Conservation (phyloP, 768 basidiomycete genomes). For the Pleurotus ostreatus region DNA sequence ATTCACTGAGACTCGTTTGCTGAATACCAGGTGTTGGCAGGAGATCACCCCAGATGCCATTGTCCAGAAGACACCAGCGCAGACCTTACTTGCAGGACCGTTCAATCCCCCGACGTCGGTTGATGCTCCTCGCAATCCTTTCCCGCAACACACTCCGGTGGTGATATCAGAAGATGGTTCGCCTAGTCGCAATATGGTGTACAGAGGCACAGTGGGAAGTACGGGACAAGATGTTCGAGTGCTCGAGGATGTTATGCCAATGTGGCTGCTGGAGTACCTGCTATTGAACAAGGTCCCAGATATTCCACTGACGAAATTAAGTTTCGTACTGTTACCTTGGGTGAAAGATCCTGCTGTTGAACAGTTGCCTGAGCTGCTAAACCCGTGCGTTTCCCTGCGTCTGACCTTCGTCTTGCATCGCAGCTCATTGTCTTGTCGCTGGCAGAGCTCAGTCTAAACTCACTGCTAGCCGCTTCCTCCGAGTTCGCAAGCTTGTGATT, state of each 20-base stretch:
- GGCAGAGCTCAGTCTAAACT: constrained; percentile 74
- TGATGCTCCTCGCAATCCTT: constrained; percentile 67
- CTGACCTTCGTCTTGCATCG: neutral
- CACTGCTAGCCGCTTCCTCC: constrained; percentile 81
- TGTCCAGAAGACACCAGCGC: constrained; percentile 45
- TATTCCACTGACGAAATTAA: constrained; percentile 66
- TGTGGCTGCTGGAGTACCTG: constrained; percentile 88
- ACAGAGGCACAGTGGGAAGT: constrained; percentile 66
- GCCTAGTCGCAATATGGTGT: constrained; percentile 72
- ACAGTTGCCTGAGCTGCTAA: constrained; percentile 75
- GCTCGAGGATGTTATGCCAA: constrained; percentile 77
- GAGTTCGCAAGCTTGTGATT: constrained; percentile 76
- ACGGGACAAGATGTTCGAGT: constrained; percentile 33
- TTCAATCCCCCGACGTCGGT: constrained; percentile 62
- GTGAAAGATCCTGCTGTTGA: constrained; percentile 54
- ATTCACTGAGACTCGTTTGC: neutral
- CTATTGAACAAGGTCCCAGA: constrained; percentile 58
- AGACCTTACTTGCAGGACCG: constrained; percentile 49
- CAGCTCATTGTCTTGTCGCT: neutral
- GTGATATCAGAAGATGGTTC: constrained; percentile 80
- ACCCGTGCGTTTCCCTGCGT: constrained; percentile 70
- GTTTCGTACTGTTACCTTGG: constrained; percentile 87
- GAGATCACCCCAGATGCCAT: constrained; percentile 18
- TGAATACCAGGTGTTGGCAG: constrained; percentile 10
- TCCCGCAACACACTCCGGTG: constrained; percentile 59